Base-by-base conservation (phyloP, 2,329 filamentous ascomycete genomes). In the Microdochium trichocladiopsis region DNA sequence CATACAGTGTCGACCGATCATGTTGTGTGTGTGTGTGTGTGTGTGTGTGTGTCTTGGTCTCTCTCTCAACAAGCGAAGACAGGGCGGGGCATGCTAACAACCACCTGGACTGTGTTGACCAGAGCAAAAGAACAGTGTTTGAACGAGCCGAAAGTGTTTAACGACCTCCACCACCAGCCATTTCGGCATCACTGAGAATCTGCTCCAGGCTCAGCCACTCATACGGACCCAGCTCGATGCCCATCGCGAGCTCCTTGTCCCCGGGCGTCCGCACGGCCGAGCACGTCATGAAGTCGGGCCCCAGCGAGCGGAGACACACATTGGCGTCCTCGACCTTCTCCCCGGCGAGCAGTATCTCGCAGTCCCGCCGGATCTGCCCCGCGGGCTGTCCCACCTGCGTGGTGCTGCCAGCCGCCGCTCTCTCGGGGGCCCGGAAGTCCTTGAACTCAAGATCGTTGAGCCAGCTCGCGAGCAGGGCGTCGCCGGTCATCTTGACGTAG, bases 401-500 rank as follows among this genome's bases (percentile, higher is more conserved):
- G 4, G 18, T 56, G 47, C 8, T 23, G 9, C 60, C 63, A 16
- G 28, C 60, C 14, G 45, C 47, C 12, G 41, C 41, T 9, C 67
- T 65, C 51, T 52, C 55, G 3, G 85, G 84, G 49, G 84, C 78
- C 50, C 74, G 71, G 50, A 89, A 86, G 49, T 75, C 71, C 53
- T 75, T 72, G 63, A 93, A 89, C 60, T 91, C 85, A 9, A 92
- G 71, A 49, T 87, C 79, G 50, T 72, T 72, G 49, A 93, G 73
- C 88, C 88, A 93, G 3, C 75, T 73, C 0, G 88, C 88, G 9
- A 91, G 73, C 53, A 93, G 73, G 1, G 87, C 88, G 61, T 92
- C 87, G 24, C 88, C 88, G 25, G 87, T 88, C 72, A 93, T 83
- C 78, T 92, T 93, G 67, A 92, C 84, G 64, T 89, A 92, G 1